Percentiles rank a stretch among this genome's conserved stretches.
phyloP scores from a whole-genome alignment of 1,284 basidiomycete species.

The Irpex sp. region DNA sequence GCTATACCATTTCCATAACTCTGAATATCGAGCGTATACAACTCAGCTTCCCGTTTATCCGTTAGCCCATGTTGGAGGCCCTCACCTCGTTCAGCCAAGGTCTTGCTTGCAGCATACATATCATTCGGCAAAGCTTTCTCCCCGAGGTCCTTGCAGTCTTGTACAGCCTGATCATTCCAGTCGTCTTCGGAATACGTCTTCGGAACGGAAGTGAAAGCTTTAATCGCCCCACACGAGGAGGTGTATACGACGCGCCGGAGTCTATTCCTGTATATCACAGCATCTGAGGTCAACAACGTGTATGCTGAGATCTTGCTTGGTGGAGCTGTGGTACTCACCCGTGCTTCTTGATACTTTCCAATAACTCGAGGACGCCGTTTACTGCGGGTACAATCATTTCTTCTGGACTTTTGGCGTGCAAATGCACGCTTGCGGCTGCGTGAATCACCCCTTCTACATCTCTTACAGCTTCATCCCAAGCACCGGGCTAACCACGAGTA shows the following conservation, averaged over 20 bases:
- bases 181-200: conserved; percentile 1
- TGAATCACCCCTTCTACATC: neutral
- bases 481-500: neutral
- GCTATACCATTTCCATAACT: neutral
- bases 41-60: neutral
- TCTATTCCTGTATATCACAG: neutral
- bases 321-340: neutral
- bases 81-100: conserved; percentile 1
- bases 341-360: conserved; percentile 2
- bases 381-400: conserved; percentile 9
- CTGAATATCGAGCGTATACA: neutral
- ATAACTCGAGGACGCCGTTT: conserved; percentile 8
- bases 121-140: neutral
- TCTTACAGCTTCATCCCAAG: conserved; percentile 5
- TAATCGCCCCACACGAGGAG: conserved; percentile 8
- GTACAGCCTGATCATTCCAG: conserved; percentile 1
- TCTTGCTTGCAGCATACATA: conserved; percentile 4
- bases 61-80: neutral
- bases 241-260: conserved; percentile 9
- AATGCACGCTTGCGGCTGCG: neutral
- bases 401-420: neutral
- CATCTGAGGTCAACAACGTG: neutral
- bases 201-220: conserved; percentile 6
- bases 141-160: neutral
- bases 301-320: neutral